Evolutionary conservation across 1,139 yeast species (phyloP), one percentile per base, ranked within the genome.

Genomic region (Yamadazyma buinensis): DNA sequence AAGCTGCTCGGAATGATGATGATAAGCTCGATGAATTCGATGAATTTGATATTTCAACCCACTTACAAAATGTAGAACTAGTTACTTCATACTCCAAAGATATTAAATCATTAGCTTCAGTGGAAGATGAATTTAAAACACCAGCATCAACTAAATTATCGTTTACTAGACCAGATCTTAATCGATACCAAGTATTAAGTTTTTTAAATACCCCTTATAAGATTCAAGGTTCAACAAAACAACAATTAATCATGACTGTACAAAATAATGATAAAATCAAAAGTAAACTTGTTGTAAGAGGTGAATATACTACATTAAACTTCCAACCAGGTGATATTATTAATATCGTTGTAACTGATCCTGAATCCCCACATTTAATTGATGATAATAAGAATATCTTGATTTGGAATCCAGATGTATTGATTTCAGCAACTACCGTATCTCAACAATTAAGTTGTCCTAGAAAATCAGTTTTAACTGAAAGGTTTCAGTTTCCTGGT

Each of bases 321-420:
- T 56, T 71, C 25, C 55, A 61, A 30, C 50, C 49, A 1, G 69
- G 67, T 9, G 90, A 83, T 52, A 65, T 83, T 0, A 62, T 84
- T 11, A 85, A 84, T 54, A 56, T 83, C 3, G 66, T 83, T n/a
- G 59, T 72, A 7, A 67, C 71, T 2, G 64, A 69, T 35, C 59
- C 68, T 8, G 46, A 50, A 1, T 51, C 48, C 26, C 67, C 68
- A 2, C 56, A 56, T 27, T 41, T 67, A 8, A 72, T 84, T 4
- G 86, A 84, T 41, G 77, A 76, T 40, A 59, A 70, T 21, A 72
- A 71, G 30, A 80, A 84, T 46, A 55, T 88, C 18, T 57, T 90
- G 24, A 72, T 92, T 17, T 72, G 94, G 72, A 77, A 85, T 46
- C 98, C 98, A 0, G 98, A 92, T 52, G 61, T 76, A 2, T 61